Evolutionary conservation across 345 rosid genomes (phyloP).

Genomic region (Mallotus nudiflorus): DNA sequence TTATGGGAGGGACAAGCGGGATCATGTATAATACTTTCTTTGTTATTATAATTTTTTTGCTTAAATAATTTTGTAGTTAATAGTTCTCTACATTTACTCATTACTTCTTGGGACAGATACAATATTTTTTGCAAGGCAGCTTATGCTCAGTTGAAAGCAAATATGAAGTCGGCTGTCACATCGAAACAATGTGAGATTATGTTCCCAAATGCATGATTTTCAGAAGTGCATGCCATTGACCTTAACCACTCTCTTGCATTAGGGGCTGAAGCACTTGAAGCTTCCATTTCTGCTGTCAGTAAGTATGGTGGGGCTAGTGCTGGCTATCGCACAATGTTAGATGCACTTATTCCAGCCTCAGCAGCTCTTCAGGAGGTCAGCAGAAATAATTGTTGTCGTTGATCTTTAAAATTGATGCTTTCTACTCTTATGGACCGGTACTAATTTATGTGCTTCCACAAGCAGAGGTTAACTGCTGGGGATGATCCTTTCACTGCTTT

Average conservation of each 20-base stretch:
- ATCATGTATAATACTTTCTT: slow-evolving; percentile 53
- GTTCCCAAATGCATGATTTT: slow-evolving; percentile 16
- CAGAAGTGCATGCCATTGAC: slow-evolving; percentile 11
- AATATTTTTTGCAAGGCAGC: slow-evolving; percentile 84
- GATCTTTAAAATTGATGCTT: not conserved
- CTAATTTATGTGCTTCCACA: slow-evolving; percentile 16
- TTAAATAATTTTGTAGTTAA: not conserved
- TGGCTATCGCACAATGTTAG: slow-evolving; percentile 86
- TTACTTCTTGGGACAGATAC: slow-evolving; percentile 48
- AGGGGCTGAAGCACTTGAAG: slow-evolving; percentile 90
- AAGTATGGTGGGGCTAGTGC: slow-evolving; percentile 94
- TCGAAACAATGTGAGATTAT: slow-evolving; percentile 73
- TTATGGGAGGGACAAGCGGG: slow-evolving; percentile 99
- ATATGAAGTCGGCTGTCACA: slow-evolving; percentile 43
- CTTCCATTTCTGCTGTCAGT: slow-evolving; percentile 81
- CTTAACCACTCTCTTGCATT: slow-evolving; percentile 24
- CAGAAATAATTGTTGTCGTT: not conserved
- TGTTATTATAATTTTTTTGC: slow-evolving; percentile 2
- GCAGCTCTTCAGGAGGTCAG: slow-evolving; percentile 73
- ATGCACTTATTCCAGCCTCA: slow-evolving; percentile 93
- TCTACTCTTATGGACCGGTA: slow-evolving; percentile 1
- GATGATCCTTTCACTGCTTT: slow-evolving; percentile 69
- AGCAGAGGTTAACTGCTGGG: slow-evolving; percentile 77
- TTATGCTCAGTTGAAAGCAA: slow-evolving; percentile 69
- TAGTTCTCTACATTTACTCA: too few relatives aligned